These are phyloP conservation scores for Botrytis galanthina DNA, from an alignment of 2,329 filamentous ascomycete genomes.

Conservation along the genomic window DNA sequence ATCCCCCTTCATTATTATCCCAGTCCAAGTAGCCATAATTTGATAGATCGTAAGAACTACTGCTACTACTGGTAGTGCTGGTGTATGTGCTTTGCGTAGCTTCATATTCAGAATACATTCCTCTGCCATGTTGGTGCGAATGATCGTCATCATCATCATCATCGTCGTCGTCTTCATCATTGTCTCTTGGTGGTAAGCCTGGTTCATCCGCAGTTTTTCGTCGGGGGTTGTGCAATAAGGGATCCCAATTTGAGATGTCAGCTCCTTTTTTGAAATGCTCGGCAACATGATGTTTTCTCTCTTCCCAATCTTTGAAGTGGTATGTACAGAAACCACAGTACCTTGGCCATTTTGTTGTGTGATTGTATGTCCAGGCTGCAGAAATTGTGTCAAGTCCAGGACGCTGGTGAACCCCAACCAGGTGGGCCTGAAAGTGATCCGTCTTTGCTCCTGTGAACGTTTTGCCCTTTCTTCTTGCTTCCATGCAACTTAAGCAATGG, in stretches of 20 bases:
- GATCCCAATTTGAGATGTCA: not conserved
- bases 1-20: not conserved
- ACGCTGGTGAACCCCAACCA: not conserved
- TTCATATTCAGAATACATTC: not conserved
- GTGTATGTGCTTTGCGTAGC: not conserved
- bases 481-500: not conserved
- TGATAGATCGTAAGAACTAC: fast-evolving
- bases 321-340: not conserved
- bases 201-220: not conserved
- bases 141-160: not conserved
- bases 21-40: not conserved
- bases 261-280: not conserved
- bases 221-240: not conserved
- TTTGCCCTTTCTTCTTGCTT: not conserved
- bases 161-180: not conserved
- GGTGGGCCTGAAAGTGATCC: not conserved
- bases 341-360: not conserved
- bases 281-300: not conserved
- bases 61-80: not conserved
- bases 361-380: not conserved
- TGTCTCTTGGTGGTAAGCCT: not conserved
- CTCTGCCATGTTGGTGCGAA: not conserved
- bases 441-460: not conserved
- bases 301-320: not conserved
- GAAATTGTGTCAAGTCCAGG: not conserved